These are phyloP conservation scores for Neonectria sp. DNA, from an alignment of 2,329 filamentous ascomycete species.

Conservation along the genomic window DNA sequence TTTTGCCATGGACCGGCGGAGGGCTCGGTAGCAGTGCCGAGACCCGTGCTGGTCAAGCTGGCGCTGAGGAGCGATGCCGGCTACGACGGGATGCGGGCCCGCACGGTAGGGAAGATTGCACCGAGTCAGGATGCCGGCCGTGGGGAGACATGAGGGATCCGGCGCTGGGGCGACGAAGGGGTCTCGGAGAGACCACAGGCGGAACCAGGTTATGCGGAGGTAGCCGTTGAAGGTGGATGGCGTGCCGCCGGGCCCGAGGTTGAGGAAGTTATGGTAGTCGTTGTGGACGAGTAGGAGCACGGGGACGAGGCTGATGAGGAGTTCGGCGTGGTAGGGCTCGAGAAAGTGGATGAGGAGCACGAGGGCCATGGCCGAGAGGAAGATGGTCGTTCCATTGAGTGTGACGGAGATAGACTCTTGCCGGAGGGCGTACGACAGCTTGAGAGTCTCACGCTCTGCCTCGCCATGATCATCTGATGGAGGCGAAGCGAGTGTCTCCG, in stretches of 20 bases:
- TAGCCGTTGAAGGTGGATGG: constrained; percentile 82
- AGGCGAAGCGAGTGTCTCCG: constrained; percentile 44
- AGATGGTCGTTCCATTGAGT: constrained; percentile 65
- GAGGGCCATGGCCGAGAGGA: constrained; percentile 61
- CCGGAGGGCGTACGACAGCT: constrained; percentile 47
- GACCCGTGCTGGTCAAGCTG: constrained; percentile 79
- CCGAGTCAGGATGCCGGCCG: constrained; percentile 70
- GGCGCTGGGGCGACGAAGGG: constrained; percentile 74
- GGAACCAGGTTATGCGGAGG: constrained; percentile 79
- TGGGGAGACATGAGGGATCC: constrained; percentile 66
- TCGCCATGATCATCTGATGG: constrained; percentile 41
- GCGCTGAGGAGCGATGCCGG: constrained; percentile 85
- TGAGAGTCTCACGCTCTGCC: constrained; percentile 40
- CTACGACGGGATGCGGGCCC: constrained; percentile 76
- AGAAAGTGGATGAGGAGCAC: constrained; percentile 68
- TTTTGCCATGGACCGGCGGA: constrained; percentile 67
- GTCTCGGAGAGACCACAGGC: constrained; percentile 79
- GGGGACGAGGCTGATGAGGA: constrained; percentile 66
- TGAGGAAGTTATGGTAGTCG: constrained; percentile 83
- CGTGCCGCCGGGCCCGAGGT: constrained; percentile 85
- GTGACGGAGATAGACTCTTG: constrained; percentile 68
- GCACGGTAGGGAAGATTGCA: constrained; percentile 71
- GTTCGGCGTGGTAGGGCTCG: constrained; percentile 62
- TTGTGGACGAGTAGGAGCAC: constrained; percentile 70
- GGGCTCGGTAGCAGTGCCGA: constrained; percentile 65